Base-by-base conservation (phyloP, 1,284 basidiomycete genomes). In the Pisolithus thermaeus region DNA sequence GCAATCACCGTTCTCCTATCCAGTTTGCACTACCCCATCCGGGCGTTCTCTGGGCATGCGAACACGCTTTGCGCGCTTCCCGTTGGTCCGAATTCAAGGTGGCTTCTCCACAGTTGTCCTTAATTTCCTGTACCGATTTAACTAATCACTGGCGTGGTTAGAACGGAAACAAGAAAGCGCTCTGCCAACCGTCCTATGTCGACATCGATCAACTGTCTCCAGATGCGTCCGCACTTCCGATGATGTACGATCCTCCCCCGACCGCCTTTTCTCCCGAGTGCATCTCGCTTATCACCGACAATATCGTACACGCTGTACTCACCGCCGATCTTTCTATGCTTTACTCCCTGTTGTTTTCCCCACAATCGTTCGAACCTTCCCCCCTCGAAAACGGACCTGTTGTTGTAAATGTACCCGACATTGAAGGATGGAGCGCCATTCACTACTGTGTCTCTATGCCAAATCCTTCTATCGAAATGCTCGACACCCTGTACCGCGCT, bases 401-500 rank as follows among this genome's bases (percentile, higher is more conserved):
- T 55, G 75, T 83, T 59, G 76, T 81, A 58, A 89, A 89, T 68
- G 62, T 74, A 52, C 78, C 79, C 35, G 84, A 89, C 60, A 59
- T 72, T 4, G 71, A 78, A 49, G 87, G 84, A 44, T 87, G 86
- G 83, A 80, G 82, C 54, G 73, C 80, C 49, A 75, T 88, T 47
- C 86, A 89, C 59, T 73, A 88, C 59, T 86, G 83, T 60, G 78
- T 77, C 47, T 75, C 80, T 54, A 72, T 74, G 47, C 67, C 70
- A 49, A 66, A 69, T 16, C 84, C 81, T 7, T 84, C 78, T n/a
- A 66, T 79, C 46, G 74, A 80, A 51, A 71, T 83, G 46, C 71
- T 88, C 53, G 83, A 89, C 57, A 74, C 79, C 20, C 72, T 89
- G 35, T 87, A 85, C 59, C 80, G 77, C 53, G 85, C 84, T 44